Base-by-base conservation (phyloP, 1,284 basidiomycete species). In the Albatrellus sp. region DNA sequence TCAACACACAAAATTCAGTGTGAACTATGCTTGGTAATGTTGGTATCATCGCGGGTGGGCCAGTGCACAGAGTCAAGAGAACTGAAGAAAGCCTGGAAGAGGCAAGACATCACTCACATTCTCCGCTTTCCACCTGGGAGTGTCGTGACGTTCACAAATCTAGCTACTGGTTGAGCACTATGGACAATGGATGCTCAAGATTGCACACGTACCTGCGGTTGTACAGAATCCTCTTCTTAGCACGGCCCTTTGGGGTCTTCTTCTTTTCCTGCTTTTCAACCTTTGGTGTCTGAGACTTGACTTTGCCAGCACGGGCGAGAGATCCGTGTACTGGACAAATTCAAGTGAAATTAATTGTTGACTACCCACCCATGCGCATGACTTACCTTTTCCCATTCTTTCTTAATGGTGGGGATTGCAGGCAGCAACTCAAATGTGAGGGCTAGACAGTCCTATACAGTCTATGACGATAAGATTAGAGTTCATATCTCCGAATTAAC, bases 241-340 rank as follows among this genome's bases (percentile, higher is more conserved):
- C 92, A 63, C 92, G 89, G 57, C 92, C 92, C 73, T 88, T 93
- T 52, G 90, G 89, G 37, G 71, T 75, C 83, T 94, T 94, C 80
- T 92, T 91, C 84, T 94, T 96, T 75, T 96, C 92, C 73, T 94
- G 90, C 68, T 86, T 81, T 64, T 94, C 92, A 64, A 94, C 92
- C 72, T 94, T 94, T 60, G 93, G 93, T 61, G 82, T 86, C 72
- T 96, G 91, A 59, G 87, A 90, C 75, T 90, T 96, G 80, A 98
- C 93, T 83, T 98, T 97, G 70, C 92, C 93, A 69, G 92, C 93
- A 81, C 94, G 93, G 70, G 93, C 93, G 73, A 98, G 91, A 65
- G 93, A 97, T 70, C 94, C 93, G 88, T 98, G 93, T 73, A 97
- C 94, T 87, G 30, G 13, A 13, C 1, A 40, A 24, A 4, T 24